Evolutionary conservation across 1,139 yeast genomes (phyloP).

Genomic region (Lodderomyces margitis): DNA sequence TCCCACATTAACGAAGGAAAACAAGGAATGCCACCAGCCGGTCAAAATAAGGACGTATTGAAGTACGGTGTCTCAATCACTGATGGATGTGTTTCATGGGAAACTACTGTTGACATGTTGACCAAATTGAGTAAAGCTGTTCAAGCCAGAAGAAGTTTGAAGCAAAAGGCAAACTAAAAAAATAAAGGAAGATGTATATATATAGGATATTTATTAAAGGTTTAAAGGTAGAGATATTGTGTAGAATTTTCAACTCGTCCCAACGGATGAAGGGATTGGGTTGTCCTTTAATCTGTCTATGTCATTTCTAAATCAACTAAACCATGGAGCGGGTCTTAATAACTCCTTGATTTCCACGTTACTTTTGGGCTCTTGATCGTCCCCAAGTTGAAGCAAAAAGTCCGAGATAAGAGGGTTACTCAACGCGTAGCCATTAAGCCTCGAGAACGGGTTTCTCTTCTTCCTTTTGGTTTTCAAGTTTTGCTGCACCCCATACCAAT

Average conservation of each 20-base stretch:
- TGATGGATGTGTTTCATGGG: slow-evolving; percentile 95
- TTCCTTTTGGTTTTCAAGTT: slow-evolving; percentile 43
- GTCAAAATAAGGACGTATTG: slow-evolving; percentile 69
- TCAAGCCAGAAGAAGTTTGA: slow-evolving; percentile 60
- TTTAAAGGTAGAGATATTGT: not conserved
- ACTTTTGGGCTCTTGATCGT: slow-evolving; percentile 10
- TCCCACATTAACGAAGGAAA: slow-evolving; percentile 88
- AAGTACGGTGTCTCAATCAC: slow-evolving; percentile 94
- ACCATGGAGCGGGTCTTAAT: slow-evolving; percentile 11
- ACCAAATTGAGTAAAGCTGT: slow-evolving; percentile 75
- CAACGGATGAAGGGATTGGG: not conserved
- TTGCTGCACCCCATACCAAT: slow-evolving; percentile 58
- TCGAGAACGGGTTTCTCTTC: slow-evolving; percentile 60
- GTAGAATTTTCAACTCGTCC: not conserved
- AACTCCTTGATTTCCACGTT: slow-evolving; percentile 14
- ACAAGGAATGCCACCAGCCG: slow-evolving; percentile 72
- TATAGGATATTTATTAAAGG: slow-evolving; percentile 1
- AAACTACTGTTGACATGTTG: slow-evolving; percentile 72
- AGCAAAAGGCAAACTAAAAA: slow-evolving; percentile 11
- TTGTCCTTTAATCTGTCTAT: not conserved
- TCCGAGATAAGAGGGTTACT: slow-evolving; percentile 25
- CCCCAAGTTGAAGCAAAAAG: slow-evolving; percentile 21
- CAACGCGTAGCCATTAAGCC: slow-evolving; percentile 40
- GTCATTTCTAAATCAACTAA: too few species aligned
- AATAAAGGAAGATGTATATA: not conserved